A percentile compares a stretch with the other conserved stretches of the same genome.
phyloP scores from a whole-genome alignment of 1,284 basidiomycete genomes.

The Neonothopanus nambi region DNA sequence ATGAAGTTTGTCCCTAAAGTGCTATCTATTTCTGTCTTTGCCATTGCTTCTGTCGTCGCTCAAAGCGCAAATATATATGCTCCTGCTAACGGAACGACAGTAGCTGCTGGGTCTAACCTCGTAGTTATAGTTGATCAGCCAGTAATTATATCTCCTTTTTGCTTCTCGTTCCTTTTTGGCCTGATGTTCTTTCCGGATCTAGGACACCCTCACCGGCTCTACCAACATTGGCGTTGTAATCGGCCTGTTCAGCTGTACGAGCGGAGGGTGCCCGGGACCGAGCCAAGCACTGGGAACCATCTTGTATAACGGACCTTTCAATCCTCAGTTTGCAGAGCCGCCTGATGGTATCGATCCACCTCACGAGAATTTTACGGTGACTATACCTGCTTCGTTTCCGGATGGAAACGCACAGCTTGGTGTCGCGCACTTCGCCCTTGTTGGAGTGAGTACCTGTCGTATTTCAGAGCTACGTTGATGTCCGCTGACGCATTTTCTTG shows the following conservation, averaged over 20 bases:
- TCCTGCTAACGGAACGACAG: conserved; percentile 7
- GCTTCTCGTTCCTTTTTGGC: not conserved
- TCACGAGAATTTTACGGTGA: conserved; percentile 53
- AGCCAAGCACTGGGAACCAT: conserved; percentile 38
- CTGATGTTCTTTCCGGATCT: not conserved
- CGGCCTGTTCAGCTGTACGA: not conserved
- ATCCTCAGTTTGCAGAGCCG: conserved; percentile 33
- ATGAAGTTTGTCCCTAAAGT: too few relatives aligned
- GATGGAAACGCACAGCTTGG: conserved; percentile 38
- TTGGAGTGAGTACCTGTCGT: conserved; percentile 40
- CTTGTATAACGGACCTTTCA: conserved; percentile 46
- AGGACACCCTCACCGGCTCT: conserved; percentile 10
- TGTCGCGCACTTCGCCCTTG: conserved; percentile 44
- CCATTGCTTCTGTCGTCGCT: not conserved
- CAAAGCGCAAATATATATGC: conserved; percentile 15
- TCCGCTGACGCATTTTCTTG: too few relatives aligned
- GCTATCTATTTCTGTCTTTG: not conserved
- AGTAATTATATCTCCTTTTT: conserved; percentile 3
- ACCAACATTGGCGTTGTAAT: conserved; percentile 6
- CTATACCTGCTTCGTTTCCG: conserved; percentile 34
- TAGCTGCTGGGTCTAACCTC: conserved; percentile 10
- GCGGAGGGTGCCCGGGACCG: conserved; percentile 28
- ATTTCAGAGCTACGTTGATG: too few relatives aligned
- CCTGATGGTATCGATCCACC: conserved; percentile 30
- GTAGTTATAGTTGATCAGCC: conserved; percentile 17